Evolutionary conservation across 108 stramenopile species (phyloP), one percentile per base, ranked within the genome.

Genomic region (Nitzschia palea): DNA sequence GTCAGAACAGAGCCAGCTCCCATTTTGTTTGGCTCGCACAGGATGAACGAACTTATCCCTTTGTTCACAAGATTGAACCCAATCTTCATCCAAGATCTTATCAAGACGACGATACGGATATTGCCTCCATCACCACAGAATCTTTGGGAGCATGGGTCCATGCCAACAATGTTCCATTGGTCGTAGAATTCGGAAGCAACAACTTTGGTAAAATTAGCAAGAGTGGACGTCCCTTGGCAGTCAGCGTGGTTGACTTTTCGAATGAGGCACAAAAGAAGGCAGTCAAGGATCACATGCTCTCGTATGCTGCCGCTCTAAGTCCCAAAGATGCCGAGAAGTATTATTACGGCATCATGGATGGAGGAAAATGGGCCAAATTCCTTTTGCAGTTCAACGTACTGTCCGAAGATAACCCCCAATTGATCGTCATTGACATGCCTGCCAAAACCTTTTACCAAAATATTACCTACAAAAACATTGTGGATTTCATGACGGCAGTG

Each of bases 311-410:
- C 9, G 66, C 28, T 8, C 75, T 79, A 3, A 58, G 48, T 22
- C 25, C 57, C 17, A 40, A 68, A 31, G 71, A 59, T 20, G 50
- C 34, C 18, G 80, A 86, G 9, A 65, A 80, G 42, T 91, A 87
- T 48, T 76, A 83, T 42, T 94, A 77, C 74, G 86, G 84, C 37
- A 75, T 58, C 6, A 86, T 94, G 78, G 87, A 94, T 62, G 93
- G 93, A 8, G 78, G 68, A 45, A 75, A 77, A 51, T 94, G 84
- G 86, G 62, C 70, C 14, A 81, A 84, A 35, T 94, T 94, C 63
- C 50, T 91, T 12, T 32, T 69, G 17, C 90, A 94, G 59, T 94
- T 91, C 62, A 55, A 64, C 12, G 76, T 94, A 25, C 33, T 43
- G 3, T 31, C 34, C 28, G 65, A 73, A 31, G 67, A 78, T 18